Percentiles rank a stretch among this genome's conserved stretches.
Evolutionary conservation across 768 basidiomycete genomes (phyloP).

Genomic region (Agaricus blazei): DNA sequence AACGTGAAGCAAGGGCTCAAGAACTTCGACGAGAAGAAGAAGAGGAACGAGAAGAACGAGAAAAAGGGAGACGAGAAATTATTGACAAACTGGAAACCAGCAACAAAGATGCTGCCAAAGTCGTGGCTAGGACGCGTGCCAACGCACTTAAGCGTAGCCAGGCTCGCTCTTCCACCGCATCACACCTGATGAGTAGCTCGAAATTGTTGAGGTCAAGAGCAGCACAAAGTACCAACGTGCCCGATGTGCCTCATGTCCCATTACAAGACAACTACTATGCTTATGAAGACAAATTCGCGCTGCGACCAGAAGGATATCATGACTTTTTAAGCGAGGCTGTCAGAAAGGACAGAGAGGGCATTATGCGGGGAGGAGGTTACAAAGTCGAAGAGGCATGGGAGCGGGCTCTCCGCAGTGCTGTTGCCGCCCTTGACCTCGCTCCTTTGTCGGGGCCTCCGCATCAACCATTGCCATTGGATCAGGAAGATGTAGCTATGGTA

Average conservation of each 20-base stretch:
- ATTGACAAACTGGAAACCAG: conserved; percentile 81
- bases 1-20: conserved; percentile 63
- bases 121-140: conserved; percentile 65
- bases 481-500: conserved; percentile 43
- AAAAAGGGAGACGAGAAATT: conserved; percentile 66
- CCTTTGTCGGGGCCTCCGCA: conserved; percentile 34
- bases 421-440: conserved; percentile 64
- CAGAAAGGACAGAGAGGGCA: conserved; percentile 67
- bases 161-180: conserved; percentile 46
- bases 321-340: conserved; percentile 76
- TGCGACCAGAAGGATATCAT: conserved; percentile 54
- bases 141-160: conserved; percentile 58
- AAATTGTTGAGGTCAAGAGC: conserved; percentile 58
- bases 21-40: conserved; percentile 67
- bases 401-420: conserved; percentile 67
- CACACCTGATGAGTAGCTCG: conserved; percentile 40
- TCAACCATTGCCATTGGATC: conserved; percentile 16
- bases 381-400: conserved; percentile 82
- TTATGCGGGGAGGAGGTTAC: conserved; percentile 83
- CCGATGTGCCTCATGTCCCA: conserved; percentile 78
- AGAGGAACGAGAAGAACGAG: conserved; percentile 70
- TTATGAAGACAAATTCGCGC: conserved; percentile 61
- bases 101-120: conserved; percentile 61
- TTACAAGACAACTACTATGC: conserved; percentile 72
- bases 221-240: conserved; percentile 58